A percentile compares a stretch with the other conserved stretches of the same genome.
These are phyloP conservation scores for Quercus dentata DNA, from an alignment of 306 rosid genomes.

Conservation along the genomic window DNA sequence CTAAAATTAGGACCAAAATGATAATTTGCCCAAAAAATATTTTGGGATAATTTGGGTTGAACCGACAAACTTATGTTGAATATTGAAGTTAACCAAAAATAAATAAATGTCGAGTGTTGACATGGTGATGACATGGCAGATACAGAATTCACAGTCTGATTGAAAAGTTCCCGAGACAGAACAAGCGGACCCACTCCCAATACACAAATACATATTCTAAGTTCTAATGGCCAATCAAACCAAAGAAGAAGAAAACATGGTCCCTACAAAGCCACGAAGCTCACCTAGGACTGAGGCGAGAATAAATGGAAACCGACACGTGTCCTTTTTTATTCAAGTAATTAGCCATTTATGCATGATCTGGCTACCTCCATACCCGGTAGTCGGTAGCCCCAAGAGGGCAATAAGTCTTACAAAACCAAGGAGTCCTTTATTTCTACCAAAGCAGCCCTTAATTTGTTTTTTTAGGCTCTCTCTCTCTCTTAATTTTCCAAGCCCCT, in stretches of 20 bases:
- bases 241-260: neutral
- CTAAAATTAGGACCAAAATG: too few relatives aligned
- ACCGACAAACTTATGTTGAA: too few relatives aligned
- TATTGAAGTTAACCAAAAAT: too few relatives aligned
- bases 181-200: too few relatives aligned
- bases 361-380: neutral
- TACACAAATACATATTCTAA: too few relatives aligned
- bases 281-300: neutral
- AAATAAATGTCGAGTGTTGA: too few relatives aligned
- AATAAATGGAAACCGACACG: slow-evolving; percentile 6
- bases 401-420: neutral
- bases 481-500: neutral
- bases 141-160: neutral
- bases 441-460: slow-evolving; percentile 4
- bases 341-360: too few relatives aligned
- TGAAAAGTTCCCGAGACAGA: neutral
- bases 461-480: neutral
- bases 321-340: neutral
- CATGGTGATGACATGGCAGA: neutral
- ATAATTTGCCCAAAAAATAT: too few relatives aligned
- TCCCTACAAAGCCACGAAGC: neutral
- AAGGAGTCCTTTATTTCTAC: neutral
- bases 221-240: neutral
- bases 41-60: too few relatives aligned
- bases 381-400: neutral